A percentile compares a stretch with the other conserved stretches of the same genome.
Conservation (phyloP, 306 rosid species). For the Dalbergia cultrata region DNA sequence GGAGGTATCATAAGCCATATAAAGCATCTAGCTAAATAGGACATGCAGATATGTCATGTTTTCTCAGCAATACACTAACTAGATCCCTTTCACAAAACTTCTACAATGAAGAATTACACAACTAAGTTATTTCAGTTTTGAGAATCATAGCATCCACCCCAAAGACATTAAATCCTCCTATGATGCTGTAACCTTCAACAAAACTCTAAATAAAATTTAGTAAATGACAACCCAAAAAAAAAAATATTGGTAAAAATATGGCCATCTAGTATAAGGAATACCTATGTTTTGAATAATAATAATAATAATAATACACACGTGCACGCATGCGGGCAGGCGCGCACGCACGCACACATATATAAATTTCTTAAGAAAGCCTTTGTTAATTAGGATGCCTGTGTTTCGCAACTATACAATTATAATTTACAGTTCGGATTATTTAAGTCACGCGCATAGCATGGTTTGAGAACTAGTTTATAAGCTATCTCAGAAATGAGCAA, state of each 20-base stretch:
- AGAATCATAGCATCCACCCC: background rate
- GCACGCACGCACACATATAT: no score
- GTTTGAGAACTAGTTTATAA: background rate
- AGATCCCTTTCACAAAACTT: conserved; percentile 12
- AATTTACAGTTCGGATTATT: no score
- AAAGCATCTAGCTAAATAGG: background rate
- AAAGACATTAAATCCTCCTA: background rate
- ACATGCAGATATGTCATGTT: conserved; percentile 7
- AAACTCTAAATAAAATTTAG: background rate
- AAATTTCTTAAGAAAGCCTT: no score
- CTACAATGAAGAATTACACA: background rate
- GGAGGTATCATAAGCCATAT: conserved; percentile 3
- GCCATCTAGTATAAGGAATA: no score
- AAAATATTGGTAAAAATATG: no score
- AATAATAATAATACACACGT: no score
- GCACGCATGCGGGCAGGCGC: no score
- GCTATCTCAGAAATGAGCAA: conserved; percentile 18
- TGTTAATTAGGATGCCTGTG: no score
- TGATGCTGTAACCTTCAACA: background rate
- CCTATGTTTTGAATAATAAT: no score
- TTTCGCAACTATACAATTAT: no score
- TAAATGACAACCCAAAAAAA: background rate
- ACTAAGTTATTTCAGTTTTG: background rate
- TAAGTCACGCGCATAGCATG: background rate
- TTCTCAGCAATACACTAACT: background rate